Base-by-base conservation (phyloP, 352 stramenopile genomes). In the Thraustochytrium striatum region DNA sequence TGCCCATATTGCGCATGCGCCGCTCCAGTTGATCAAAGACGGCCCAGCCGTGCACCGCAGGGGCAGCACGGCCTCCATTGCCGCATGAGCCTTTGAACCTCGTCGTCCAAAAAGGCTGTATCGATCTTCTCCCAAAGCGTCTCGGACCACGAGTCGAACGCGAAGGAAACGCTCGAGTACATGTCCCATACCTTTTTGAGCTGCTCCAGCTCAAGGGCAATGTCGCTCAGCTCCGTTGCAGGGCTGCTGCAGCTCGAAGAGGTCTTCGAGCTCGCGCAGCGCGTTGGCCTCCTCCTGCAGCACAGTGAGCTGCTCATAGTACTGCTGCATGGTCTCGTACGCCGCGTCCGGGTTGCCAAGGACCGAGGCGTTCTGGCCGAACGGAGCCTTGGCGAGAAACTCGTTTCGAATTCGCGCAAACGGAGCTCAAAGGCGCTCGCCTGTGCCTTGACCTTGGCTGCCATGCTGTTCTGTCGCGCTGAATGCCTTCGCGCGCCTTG, bases 401-500 rank as follows among this genome's bases (percentile, higher is more conserved):
- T 97, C 89, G 61, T 92, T 91, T 21, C 95, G 90, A 98, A 98
- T 61, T 94, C 91, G 82, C 93, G 89, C 2, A 70, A n/a, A 3
- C 43, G 35, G 2, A 2, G 53, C 30, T 47, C 32, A 84, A 98
- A 98, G 5, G 91, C 86, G 79, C 98, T 92, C 0, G 98, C 84
- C 35, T 97, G 91, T 50, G 92, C 86, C 78, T 97, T 97, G 78
- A 97, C 94, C 30, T 88, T 88, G 69, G 96, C 91, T 9, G 97
- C 92, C 72, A 96, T 92, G 16, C 91, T 86, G 88, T 97, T 98
- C 87, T 98, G 94, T 44, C 97, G 87, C 3, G 93, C 85, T 98
- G 89, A 72, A 98, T 98, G 81, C 97, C 93, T 85, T 98, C 95
- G 69, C 98, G 98, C 83, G 97, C 98, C 83, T 96, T 96, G 83